Conservation (phyloP, 805 yeast genomes). For the Yarrowia sp. region DNA sequence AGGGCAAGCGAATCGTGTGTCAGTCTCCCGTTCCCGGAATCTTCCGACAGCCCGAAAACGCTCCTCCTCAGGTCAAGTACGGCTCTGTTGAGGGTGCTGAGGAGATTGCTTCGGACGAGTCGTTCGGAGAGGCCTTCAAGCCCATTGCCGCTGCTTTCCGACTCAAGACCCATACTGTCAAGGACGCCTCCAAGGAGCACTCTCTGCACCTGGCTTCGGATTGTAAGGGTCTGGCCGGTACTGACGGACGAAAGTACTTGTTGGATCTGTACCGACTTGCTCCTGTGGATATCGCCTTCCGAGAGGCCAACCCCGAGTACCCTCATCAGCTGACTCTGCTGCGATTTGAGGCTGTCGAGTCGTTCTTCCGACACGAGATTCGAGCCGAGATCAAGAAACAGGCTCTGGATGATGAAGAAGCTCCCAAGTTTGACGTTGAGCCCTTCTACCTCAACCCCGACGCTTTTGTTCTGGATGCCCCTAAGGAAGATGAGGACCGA, state of each 20-base stretch:
- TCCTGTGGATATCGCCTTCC: conserved; percentile 79
- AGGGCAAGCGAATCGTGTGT: conserved; percentile 83
- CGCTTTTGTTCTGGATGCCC: conserved; percentile 50
- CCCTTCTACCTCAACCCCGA: conserved; percentile 74
- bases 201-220: conserved; percentile 66
- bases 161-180: conserved; percentile 64
- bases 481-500: conserved; percentile 53
- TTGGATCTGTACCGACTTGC: conserved; percentile 81
- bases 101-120: conserved; percentile 49
- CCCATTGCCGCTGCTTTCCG: conserved; percentile 73
- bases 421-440: conserved; percentile 33
- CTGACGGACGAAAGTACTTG: conserved; percentile 79
- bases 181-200: conserved; percentile 46
- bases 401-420: conserved; percentile 41
- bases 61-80: conserved; percentile 58
- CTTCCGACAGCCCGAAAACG: conserved; percentile 46
- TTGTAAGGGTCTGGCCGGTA: conserved; percentile 81
- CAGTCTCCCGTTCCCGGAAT: conserved; percentile 97
- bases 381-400: conserved; percentile 53
- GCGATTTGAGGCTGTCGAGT: conserved; percentile 85
- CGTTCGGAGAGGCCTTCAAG: conserved; percentile 56
- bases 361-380: conserved; percentile 78
- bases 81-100: conserved; percentile 68
- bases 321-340: conserved; percentile 79
- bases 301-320: conserved; percentile 57